These are phyloP conservation scores for Bipolaris zeicola DNA, from an alignment of 2,329 filamentous ascomycete species.

Conservation along the genomic window DNA sequence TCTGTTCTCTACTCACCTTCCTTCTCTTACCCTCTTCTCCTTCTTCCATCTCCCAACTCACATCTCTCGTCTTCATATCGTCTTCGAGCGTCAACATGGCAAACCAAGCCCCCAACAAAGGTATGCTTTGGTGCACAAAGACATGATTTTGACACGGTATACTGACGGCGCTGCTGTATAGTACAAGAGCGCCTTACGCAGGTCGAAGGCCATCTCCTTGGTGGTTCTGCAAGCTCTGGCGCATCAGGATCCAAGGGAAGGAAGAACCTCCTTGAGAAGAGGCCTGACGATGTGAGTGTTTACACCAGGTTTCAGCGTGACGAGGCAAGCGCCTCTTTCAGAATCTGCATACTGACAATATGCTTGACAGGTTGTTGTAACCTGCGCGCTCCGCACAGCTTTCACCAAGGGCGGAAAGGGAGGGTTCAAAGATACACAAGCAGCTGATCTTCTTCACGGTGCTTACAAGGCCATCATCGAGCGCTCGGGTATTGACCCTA, in stretches of 20 bases:
- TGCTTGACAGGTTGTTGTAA: slow-evolving; percentile 72
- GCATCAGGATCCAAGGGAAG: slow-evolving; percentile 46
- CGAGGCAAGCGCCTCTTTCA: background rate
- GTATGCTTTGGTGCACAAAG: slow-evolving; percentile 6
- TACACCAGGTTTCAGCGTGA: background rate
- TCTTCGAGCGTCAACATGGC: slow-evolving; percentile 36
- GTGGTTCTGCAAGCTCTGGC: slow-evolving; percentile 28
- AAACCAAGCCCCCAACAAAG: slow-evolving; percentile 44
- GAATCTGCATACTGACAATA: slow-evolving; percentile 5
- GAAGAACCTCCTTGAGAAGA: slow-evolving; percentile 56
- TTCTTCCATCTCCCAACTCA: slow-evolving; percentile 7
- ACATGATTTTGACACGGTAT: slow-evolving; percentile 10
- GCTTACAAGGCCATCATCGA: slow-evolving; percentile 81
- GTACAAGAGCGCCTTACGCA: slow-evolving; percentile 65
- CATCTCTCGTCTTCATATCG: slow-evolving; percentile 3
- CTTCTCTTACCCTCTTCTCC: background rate
- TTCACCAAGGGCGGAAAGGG: slow-evolving; percentile 94
- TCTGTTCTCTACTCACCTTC: background rate
- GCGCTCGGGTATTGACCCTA: slow-evolving; percentile 86
- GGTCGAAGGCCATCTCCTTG: slow-evolving; percentile 63
- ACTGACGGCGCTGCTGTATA: slow-evolving; percentile 33
- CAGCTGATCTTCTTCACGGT: slow-evolving; percentile 82
- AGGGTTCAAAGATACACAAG: slow-evolving; percentile 91
- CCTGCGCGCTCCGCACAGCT: slow-evolving; percentile 86
- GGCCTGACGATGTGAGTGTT: slow-evolving; percentile 60